Conservation (phyloP, 106 monocot species). For the Platanthera zijinensis region DNA sequence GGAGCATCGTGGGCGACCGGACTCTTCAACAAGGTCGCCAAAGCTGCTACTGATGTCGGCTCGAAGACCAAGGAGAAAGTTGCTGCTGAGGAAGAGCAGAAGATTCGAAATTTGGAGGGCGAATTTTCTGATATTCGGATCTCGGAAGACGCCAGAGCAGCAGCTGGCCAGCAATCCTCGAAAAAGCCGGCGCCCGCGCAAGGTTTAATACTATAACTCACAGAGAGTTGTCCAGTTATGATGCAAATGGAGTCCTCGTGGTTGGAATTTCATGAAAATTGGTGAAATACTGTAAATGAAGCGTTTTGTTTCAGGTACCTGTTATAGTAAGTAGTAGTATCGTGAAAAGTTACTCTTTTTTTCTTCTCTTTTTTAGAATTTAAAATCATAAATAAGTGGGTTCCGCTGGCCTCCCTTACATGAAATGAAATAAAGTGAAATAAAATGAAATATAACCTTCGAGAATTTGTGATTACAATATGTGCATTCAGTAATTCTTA, state of each 20-base stretch:
- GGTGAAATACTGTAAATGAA: neutral
- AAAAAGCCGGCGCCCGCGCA: conserved; percentile 50
- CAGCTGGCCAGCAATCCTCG: conserved; percentile 13
- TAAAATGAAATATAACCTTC: too few species aligned
- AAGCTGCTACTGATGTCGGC: conserved; percentile 54
- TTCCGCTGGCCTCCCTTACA: too few species aligned
- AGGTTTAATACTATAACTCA: conserved; percentile 35
- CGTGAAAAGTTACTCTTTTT: neutral
- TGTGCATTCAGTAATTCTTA: too few species aligned
- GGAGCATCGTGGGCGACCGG: conserved; percentile 73
- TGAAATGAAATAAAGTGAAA: too few species aligned
- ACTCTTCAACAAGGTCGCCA: conserved; percentile 54
- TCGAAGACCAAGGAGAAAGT: conserved; percentile 64
- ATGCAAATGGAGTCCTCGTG: neutral
- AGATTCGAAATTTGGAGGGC: conserved; percentile 6
- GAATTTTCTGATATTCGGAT: conserved; percentile 23
- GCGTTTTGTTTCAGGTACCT: neutral
- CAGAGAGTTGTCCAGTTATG: neutral
- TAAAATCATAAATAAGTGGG: too few species aligned
- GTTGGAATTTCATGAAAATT: neutral
- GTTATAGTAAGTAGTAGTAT: neutral
- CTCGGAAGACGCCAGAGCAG: conserved; percentile 20
- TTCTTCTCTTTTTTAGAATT: too few species aligned
- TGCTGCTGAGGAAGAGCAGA: conserved; percentile 21
- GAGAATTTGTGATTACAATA: too few species aligned